phyloP scores from a whole-genome alignment of 495 filamentous ascomycete genomes.

The Podospora australis region DNA sequence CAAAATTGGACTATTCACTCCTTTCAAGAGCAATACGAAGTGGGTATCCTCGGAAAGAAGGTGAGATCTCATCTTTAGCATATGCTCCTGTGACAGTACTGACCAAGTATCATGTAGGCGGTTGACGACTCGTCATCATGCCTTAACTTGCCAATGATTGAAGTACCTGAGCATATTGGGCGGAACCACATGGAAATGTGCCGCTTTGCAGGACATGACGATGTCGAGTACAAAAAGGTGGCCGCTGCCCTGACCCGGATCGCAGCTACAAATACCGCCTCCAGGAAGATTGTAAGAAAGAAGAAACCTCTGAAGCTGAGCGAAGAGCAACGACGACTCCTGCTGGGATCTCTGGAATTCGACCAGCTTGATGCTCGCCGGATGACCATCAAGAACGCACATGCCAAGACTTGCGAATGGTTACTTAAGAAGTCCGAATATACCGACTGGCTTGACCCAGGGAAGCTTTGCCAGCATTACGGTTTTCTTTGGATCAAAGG shows the following conservation, averaged over 20 bases:
- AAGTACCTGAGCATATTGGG: conserved; percentile 25
- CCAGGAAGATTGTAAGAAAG: background rate
- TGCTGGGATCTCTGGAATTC: conserved; percentile 32
- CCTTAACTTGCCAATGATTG: conserved; percentile 17
- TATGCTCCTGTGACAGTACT: conserved; percentile 1
- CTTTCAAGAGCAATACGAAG: conserved; percentile 29
- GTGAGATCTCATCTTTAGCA: conserved; percentile 5
- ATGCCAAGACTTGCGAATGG: conserved; percentile 46
- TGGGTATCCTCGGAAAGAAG: conserved; percentile 20
- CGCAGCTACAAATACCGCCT: background rate
- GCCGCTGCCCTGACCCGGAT: conserved; percentile 9
- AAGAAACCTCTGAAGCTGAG: background rate
- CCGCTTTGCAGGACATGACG: conserved; percentile 28
- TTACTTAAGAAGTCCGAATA: conserved; percentile 37
- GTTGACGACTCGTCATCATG: conserved; percentile 33
- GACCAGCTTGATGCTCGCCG: conserved; percentile 34
- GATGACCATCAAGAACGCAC: conserved; percentile 29
- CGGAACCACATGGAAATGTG: conserved; percentile 39
- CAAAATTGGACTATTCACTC: conserved; percentile 30
- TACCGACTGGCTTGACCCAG: conserved; percentile 39
- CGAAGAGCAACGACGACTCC: conserved; percentile 9
- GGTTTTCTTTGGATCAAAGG: conserved; percentile 55
- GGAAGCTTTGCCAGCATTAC: conserved; percentile 31
- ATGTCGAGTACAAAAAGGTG: conserved; percentile 21
- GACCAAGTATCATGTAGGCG: conserved; percentile 19